Evolutionary conservation across 257 asterid species (phyloP), one percentile per base, ranked within the genome.

Genomic region (Ballota nigra): DNA sequence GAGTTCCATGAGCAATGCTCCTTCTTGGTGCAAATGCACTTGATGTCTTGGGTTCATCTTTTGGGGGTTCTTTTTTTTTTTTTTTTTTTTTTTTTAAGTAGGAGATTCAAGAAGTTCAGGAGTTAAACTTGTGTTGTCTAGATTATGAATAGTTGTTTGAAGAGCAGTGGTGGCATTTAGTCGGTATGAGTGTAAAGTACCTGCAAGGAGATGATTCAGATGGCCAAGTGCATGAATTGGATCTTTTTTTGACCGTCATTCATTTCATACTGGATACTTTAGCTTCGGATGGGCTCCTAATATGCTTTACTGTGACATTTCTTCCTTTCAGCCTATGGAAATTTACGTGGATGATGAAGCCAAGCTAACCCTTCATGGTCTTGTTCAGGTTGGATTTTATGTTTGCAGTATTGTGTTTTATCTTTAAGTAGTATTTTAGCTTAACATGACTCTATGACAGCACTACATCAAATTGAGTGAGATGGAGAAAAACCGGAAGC

Each of bases 301-400:
- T 86, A 84, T 82, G 83, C 85, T 92, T 86, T 89, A 83, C 88
- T 84, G 77, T 89, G 84, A 83, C 86, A 82, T 89, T 89, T 92
- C 81, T 86, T 81, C 84, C 63, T 90, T 92, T 76, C 97, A 90
- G 97, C 98, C 98, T 9, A 92, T 92, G 98, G 98, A 92, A 86
- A 92, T 92, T 73, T 92, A 92, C 78, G 98, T 92, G 81, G 98
- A 92, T 18, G 97, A 92, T 22, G 98, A 92, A 69, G 97, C 98
- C 78, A 92, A 89, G 83, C 83, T 92, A 90, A 92, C 96, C 75
- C 98, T 92, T 51, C 98, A 92, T 79, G 98, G 98, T 75, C 98
- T 92, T 73, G 98, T 92, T 55, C 98, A 92, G 97, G 96, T 91
- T 71, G 16, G 83, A 13, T 45, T 60, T 19, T 22, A 40, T 61